phyloP scores from a whole-genome alignment of 805 yeast genomes.

The Myxozyma lipomycoides region DNA sequence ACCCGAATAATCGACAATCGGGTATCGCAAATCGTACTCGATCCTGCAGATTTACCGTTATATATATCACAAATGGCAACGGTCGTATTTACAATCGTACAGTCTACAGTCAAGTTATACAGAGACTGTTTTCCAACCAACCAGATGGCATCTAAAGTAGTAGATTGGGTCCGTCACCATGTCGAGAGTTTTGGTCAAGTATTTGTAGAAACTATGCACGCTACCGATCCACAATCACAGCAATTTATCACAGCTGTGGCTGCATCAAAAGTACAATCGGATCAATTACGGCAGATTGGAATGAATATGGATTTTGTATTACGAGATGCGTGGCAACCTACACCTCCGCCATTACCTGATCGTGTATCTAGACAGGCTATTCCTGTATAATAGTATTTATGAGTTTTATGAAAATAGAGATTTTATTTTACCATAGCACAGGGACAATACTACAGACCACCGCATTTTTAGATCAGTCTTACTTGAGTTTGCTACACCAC shows the following conservation, averaged over 20 bases:
- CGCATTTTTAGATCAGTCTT: no score
- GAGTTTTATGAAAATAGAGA: no score
- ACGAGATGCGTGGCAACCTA: constrained; percentile 11
- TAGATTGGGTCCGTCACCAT: constrained; percentile 73
- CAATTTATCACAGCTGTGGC: constrained; percentile 13
- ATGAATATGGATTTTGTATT: constrained; percentile 28
- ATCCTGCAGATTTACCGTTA: constrained; percentile 44
- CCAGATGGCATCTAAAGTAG: constrained; percentile 53
- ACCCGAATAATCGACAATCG: constrained; percentile 47
- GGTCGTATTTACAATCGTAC: constrained; percentile 57
- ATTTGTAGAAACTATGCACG: constrained; percentile 64
- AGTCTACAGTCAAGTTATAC: constrained; percentile 54
- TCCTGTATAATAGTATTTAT: no score
- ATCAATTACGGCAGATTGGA: constrained; percentile 23
- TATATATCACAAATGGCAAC: constrained; percentile 61
- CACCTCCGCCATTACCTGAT: constrained; percentile 1
- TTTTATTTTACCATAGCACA: no score
- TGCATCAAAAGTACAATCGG: constrained; percentile 22
- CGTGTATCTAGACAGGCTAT: no score
- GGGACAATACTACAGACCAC: no score
- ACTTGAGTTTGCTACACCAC: no score
- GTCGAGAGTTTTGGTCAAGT: constrained; percentile 55
- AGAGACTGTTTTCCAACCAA: constrained; percentile 47
- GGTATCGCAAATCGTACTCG: constrained; percentile 50
- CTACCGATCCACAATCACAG: constrained; percentile 39